phyloP scores from a whole-genome alignment of 2,329 filamentous ascomycete species.

The Botryotinia calthae region DNA sequence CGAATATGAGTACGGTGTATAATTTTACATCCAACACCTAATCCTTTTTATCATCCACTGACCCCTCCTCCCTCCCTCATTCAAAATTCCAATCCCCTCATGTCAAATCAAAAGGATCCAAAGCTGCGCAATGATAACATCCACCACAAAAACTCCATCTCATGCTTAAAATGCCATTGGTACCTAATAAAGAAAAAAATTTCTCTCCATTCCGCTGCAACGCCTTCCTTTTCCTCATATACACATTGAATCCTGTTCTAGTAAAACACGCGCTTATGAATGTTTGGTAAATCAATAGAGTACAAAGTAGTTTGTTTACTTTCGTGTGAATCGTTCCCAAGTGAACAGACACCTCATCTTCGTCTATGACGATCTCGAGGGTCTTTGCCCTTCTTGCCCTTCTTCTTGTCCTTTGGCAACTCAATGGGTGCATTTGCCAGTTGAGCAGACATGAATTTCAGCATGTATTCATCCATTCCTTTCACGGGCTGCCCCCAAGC shows the following conservation, averaged over 20 bases:
- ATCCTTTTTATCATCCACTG: conserved; percentile 12
- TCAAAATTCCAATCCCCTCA: conserved; percentile 10
- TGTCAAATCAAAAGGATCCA: neutral
- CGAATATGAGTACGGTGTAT: neutral
- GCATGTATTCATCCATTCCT: conserved; percentile 73
- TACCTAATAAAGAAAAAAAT: neutral
- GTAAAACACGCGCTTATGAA: conserved; percentile 21
- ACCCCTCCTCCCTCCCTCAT: neutral
- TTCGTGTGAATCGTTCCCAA: neutral
- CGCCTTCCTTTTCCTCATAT: conserved; percentile 27
- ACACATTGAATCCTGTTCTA: conserved; percentile 25
- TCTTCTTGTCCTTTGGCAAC: conserved; percentile 63
- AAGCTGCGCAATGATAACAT: neutral
- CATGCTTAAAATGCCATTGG: conserved; percentile 4
- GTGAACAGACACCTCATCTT: conserved; percentile 29
- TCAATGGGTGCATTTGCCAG: conserved; percentile 60
- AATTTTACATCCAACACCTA: neutral
- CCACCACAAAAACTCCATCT: conserved; percentile 8
- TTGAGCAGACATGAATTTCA: conserved; percentile 63
- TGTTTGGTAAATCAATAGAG: conserved; percentile 17
- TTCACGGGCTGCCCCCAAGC: conserved; percentile 57
- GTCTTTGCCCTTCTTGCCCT: conserved; percentile 49
- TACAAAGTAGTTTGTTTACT: conserved; percentile 7
- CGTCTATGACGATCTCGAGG: conserved; percentile 34
- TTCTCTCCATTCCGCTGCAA: conserved; percentile 1